These are phyloP conservation scores for Penicillium sp. DNA, from an alignment of 2,329 filamentous ascomycete genomes.

Conservation along the genomic window DNA sequence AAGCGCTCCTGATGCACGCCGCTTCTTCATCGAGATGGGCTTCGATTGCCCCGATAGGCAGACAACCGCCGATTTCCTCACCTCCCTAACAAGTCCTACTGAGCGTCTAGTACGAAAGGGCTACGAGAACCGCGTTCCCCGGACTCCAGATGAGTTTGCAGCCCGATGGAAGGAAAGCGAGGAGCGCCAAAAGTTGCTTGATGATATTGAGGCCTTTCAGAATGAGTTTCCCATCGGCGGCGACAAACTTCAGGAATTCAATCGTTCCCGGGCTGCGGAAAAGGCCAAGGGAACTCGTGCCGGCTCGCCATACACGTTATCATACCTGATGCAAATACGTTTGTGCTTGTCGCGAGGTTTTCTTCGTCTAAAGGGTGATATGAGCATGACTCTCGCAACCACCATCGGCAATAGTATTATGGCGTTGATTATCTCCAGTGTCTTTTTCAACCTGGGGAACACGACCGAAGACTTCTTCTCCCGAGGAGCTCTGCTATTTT, in stretches of 20 bases:
- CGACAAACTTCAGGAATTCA: slow-evolving; percentile 42
- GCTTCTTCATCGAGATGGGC: slow-evolving; percentile 71
- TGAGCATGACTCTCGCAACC: slow-evolving; percentile 70
- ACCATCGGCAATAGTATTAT: slow-evolving; percentile 71
- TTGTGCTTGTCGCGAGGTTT: slow-evolving; percentile 82
- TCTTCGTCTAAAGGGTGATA: slow-evolving; percentile 74
- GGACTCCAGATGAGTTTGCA: slow-evolving; percentile 72
- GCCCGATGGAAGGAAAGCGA: slow-evolving; percentile 57
- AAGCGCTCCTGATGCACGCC: slow-evolving; percentile 60
- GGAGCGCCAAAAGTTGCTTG: slow-evolving; percentile 47
- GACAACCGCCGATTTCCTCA: slow-evolving; percentile 72
- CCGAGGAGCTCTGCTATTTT: slow-evolving; percentile 79
- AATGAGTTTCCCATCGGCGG: slow-evolving; percentile 41
- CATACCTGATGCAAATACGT: slow-evolving; percentile 72
- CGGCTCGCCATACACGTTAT: slow-evolving; percentile 81
- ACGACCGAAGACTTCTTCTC: slow-evolving; percentile 74
- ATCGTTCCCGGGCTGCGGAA: slow-evolving; percentile 43
- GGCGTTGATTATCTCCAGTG: slow-evolving; percentile 74
- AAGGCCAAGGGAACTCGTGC: slow-evolving; percentile 55
- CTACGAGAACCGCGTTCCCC: slow-evolving; percentile 66
- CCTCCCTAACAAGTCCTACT: slow-evolving; percentile 67
- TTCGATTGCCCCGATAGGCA: slow-evolving; percentile 70
- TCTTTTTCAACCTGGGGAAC: slow-evolving; percentile 76
- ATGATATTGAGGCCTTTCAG: slow-evolving; percentile 48
- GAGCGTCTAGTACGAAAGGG: slow-evolving; percentile 62